These are phyloP conservation scores for Podospora conica DNA, from an alignment of 495 filamentous ascomycete genomes.

Conservation along the genomic window DNA sequence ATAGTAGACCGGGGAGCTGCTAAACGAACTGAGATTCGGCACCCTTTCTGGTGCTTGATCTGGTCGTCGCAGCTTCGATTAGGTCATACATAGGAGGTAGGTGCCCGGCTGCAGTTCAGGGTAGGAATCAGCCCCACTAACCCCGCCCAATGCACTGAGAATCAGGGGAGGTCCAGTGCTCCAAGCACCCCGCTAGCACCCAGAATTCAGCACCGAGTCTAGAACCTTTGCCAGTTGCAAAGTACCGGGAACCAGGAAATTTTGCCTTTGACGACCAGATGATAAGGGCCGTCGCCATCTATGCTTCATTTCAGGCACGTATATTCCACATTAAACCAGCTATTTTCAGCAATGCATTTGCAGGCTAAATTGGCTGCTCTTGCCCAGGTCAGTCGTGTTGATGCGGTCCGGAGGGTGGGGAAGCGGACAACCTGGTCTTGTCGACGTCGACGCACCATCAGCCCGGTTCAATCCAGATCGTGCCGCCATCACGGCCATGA, in stretches of 20 bases:
- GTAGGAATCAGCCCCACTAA: too few relatives aligned
- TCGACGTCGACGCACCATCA: background rate
- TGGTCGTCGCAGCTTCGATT: background rate
- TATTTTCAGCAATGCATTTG: background rate
- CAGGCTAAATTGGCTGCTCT: background rate
- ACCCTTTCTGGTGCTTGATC: too few relatives aligned
- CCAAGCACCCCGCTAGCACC: too few relatives aligned
- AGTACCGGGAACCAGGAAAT: background rate
- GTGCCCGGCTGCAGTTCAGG: too few relatives aligned
- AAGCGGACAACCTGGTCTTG: conserved; percentile 11
- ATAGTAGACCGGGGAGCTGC: too few relatives aligned
- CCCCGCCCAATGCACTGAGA: too few relatives aligned
- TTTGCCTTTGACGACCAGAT: background rate
- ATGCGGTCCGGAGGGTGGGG: background rate
- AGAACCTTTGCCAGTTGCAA: too few relatives aligned
- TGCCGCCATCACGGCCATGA: background rate
- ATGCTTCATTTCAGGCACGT: background rate
- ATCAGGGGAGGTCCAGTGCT: too few relatives aligned
- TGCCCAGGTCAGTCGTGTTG: background rate
- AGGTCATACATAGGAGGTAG: too few relatives aligned
- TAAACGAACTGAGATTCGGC: too few relatives aligned
- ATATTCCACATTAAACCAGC: background rate
- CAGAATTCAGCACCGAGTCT: background rate
- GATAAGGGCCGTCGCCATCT: background rate
- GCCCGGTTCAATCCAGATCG: conserved; percentile 9